These are phyloP conservation scores for Bimuria novae-zelandiae DNA, from an alignment of 2,329 filamentous ascomycete species.

Conservation along the genomic window DNA sequence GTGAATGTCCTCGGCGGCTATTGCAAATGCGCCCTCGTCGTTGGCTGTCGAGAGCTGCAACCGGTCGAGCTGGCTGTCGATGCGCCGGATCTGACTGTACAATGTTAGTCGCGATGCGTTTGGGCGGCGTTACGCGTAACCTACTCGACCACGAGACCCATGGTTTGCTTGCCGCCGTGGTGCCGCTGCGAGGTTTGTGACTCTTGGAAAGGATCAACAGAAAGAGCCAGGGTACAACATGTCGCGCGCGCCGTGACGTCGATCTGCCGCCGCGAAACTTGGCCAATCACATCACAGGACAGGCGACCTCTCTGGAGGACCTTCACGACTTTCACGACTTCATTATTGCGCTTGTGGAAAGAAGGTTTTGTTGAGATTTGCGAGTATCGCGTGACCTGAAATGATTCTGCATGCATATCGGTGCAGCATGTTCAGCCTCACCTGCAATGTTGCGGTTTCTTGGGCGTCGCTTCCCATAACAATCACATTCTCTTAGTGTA, in stretches of 20 bases:
- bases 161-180: slow-evolving; percentile 30
- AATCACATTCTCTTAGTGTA: too few species aligned
- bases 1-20: slow-evolving; percentile 41
- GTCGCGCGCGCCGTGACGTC: slow-evolving; percentile 14
- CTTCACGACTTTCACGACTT: too few species aligned
- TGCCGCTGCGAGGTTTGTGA: slow-evolving; percentile 4
- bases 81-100: slow-evolving; percentile 58
- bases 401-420: too few species aligned
- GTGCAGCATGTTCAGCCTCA: too few species aligned
- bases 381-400: too few species aligned
- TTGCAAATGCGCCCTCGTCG: slow-evolving; percentile 18
- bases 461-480: too few species aligned
- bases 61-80: slow-evolving; percentile 63
- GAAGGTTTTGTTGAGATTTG: too few species aligned
- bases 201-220: neutral
- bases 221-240: slow-evolving; percentile 1
- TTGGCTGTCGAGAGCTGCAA: slow-evolving; percentile 54
- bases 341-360: too few species aligned
- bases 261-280: slow-evolving; percentile 7
- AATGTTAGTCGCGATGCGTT: slow-evolving; percentile 9
- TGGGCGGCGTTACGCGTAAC: slow-evolving; percentile 14
- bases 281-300: slow-evolving; percentile 12
- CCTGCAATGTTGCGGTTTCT: too few species aligned
- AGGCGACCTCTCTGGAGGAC: too few species aligned
- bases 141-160: slow-evolving; percentile 51